Conservation (phyloP, 2,329 filamentous ascomycete species). For the Nemania abortiva region DNA sequence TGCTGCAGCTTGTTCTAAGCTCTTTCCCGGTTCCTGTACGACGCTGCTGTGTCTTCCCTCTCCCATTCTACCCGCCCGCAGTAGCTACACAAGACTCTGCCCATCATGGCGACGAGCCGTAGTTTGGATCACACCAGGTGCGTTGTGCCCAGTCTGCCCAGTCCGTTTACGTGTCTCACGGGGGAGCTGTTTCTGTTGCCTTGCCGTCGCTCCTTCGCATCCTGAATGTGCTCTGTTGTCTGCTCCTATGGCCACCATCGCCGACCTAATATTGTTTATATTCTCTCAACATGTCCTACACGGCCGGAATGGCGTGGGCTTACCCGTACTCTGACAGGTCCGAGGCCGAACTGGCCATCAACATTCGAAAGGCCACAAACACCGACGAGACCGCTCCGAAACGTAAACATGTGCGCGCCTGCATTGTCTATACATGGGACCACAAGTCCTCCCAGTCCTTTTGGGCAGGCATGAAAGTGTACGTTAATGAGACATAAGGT, state of each 20-base stretch:
- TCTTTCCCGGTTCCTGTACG: constrained; percentile 40
- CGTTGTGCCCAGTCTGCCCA: constrained; percentile 36
- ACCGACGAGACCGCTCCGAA: constrained; percentile 76
- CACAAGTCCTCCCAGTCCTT: constrained; percentile 95
- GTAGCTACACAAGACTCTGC: constrained; percentile 36
- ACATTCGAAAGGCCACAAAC: constrained; percentile 77
- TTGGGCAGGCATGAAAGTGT: constrained; percentile 99
- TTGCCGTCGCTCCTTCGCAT: constrained; percentile 3
- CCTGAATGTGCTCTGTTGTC: constrained; percentile 7
- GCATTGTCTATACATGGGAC: constrained; percentile 99
- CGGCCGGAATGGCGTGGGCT: constrained; percentile 39
- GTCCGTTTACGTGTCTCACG: constrained; percentile 22
- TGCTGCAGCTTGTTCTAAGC: constrained; percentile 31
- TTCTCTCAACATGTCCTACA: constrained; percentile 35
- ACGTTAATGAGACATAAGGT: constrained; percentile 54
- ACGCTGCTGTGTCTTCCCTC: constrained; percentile 30
- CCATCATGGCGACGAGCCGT: constrained; percentile 51
- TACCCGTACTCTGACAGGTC: constrained; percentile 60
- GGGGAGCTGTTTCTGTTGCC: constrained; percentile 7
- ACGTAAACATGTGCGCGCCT: constrained; percentile 95
- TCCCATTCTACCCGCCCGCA: constrained; percentile 15
- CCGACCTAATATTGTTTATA: not conserved
- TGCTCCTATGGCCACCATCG: constrained; percentile 15
- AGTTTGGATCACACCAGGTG: constrained; percentile 53
- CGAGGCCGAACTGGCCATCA: constrained; percentile 76